Conservation (phyloP, 371 early-diverging fungal genomes). For the Apophysomyces sp. region DNA sequence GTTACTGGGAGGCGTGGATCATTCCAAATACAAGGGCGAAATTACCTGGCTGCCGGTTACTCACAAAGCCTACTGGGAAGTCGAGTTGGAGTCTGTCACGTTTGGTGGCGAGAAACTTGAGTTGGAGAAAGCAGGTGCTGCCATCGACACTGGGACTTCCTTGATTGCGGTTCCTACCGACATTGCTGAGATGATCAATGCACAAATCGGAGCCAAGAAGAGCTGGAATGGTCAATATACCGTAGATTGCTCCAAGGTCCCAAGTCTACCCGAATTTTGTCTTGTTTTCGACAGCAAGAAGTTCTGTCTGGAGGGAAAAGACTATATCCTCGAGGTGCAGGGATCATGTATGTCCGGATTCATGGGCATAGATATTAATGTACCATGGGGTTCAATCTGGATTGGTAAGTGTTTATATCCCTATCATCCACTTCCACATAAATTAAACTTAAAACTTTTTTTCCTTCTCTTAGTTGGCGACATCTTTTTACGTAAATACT, state of each 20-base stretch:
- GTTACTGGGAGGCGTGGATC: constrained; percentile 79
- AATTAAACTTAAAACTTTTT: no score
- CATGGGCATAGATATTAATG: constrained; percentile 88
- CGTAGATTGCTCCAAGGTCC: constrained; percentile 69
- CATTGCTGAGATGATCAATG: constrained; percentile 82
- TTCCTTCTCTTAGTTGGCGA: constrained; percentile 67
- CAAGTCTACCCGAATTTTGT: constrained; percentile 69
- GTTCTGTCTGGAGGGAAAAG: constrained; percentile 45
- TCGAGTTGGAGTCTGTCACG: constrained; percentile 67
- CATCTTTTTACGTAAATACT: constrained; percentile 90
- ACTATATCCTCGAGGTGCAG: constrained; percentile 83
- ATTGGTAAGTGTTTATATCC: constrained; percentile 23
- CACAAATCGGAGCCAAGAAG: constrained; percentile 83
- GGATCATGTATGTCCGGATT: constrained; percentile 90
- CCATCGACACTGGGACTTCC: constrained; percentile 82
- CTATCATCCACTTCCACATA: no score
- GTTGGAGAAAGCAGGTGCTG: constrained; percentile 60
- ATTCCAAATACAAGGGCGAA: constrained; percentile 66
- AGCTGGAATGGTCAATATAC: constrained; percentile 83
- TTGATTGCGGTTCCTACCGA: constrained; percentile 72
- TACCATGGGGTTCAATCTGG: constrained; percentile 55
- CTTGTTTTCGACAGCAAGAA: constrained; percentile 71
- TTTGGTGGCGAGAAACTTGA: constrained; percentile 69
- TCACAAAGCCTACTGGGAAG: constrained; percentile 94
- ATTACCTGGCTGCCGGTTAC: constrained; percentile 78